Base-by-base conservation (phyloP, 1,284 basidiomycete genomes). In the Filobasidium uniguttulatum region DNA sequence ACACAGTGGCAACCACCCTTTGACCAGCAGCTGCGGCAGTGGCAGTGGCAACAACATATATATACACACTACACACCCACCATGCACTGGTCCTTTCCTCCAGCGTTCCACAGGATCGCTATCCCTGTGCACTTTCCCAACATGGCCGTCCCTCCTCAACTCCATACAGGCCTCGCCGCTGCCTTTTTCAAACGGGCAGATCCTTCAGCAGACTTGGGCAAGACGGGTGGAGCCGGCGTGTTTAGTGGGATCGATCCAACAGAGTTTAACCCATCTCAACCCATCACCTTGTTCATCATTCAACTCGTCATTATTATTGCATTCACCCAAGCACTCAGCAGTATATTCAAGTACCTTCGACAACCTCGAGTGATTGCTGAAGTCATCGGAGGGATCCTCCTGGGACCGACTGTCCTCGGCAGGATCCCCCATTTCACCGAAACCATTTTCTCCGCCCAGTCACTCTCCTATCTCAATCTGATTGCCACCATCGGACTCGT, bases 401-500 rank as follows among this genome's bases (percentile, higher is more conserved):
- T 88, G 15, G 82, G 82, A 10, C 81, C 84, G 1, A 79, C 81
- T 2, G 78, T 80, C 9, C 58, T 71, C 52, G 69, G 85, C 4
- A 78, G 77, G 38, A 85, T 88, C 49, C 83, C 82, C 1, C 79
- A 81, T 28, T 94, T 94, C 69, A 81, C 85, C 2, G 47, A 80
- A 31, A 78, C 81, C 61, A 81, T 94, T 56, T 96, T 96, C 65
- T 88, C 89, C 0, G 3, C 69, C 0, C 65, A 66, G 0, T 90
- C 88, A 0, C 59, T 78, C 3, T 73, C 88, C 0, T 91, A 80
- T 65, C 81, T 98, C 45, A 82, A 80, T 40, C 80, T 96, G 41
- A 81, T 86, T 25, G 85, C 90, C n/a, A 91, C 84, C 58, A 85
- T 97, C 55, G 91, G 93, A 19, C 77, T 94, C 14, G 85, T 88